Base-by-base conservation (phyloP, 2,329 filamentous ascomycete genomes). In the Penicillium brasilianum region DNA sequence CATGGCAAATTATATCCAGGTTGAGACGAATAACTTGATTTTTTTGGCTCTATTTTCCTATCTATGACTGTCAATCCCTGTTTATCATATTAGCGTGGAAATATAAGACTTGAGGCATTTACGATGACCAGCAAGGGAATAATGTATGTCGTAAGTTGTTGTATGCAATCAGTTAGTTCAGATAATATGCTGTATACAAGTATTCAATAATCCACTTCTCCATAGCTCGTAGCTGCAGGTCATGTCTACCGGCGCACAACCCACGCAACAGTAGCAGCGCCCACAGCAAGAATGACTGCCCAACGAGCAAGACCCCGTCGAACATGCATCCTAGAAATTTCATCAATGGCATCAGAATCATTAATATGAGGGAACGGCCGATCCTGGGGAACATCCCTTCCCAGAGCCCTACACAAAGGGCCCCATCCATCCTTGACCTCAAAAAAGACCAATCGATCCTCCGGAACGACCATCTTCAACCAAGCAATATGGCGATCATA, bases 341-440 rank as follows among this genome's bases (percentile, higher is more conserved):
- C 46, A 25, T 63, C 62, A 28, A 72, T 65, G 2, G 62, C 69
- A 20, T 70, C 67, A 0, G 66, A 65, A 52, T 78, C 77, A 58
- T 80, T 81, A 2, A 72, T 50, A n/a, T 68, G 66, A 0, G 80
- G 80, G 62, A 81, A 82, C 0, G 73, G 69, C 25, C 68, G 55
- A 37, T 72, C 68, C 13, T 49, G 41, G 7, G 80, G 80, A 0
- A 77, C 68, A 11, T 76, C 72, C 39, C 75, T 77, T 0, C 71
- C 77, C 36, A 82, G 59, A 44, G 82, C 81, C 60, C 72, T 64
- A 61, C 81, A 84, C 34, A 84, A 68, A 4, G 80, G 78, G 36
- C 66, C 75, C 81, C 81, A 84, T 0, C 79, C 81, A 52, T 83
- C 77, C 53, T 74, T 68, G 0, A 77, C 71, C 59, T 75, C 70